Percentiles rank a stretch among this genome's conserved stretches.
Conservation (phyloP, 257 asterid species). For the Przewalskia tangutica region DNA sequence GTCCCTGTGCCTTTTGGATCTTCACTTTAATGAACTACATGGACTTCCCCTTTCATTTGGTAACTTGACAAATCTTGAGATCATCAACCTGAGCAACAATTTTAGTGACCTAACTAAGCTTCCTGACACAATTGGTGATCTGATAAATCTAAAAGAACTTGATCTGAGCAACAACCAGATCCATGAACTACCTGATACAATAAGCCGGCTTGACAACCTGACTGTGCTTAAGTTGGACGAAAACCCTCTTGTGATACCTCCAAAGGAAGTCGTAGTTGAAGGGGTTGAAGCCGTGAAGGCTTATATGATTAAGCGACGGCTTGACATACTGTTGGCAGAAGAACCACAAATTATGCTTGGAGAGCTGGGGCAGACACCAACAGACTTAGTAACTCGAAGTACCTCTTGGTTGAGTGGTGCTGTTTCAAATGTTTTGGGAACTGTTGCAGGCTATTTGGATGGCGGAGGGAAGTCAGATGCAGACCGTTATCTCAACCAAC, state of each 20-base stretch:
- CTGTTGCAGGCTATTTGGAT: constrained; percentile 53
- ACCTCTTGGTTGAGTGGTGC: constrained; percentile 57
- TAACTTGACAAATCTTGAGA: constrained; percentile 52
- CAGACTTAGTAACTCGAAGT: constrained; percentile 46
- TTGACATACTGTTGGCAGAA: constrained; percentile 47
- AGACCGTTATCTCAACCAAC: constrained; percentile 59
- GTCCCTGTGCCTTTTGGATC: constrained; percentile 46
- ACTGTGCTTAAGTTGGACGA: constrained; percentile 56
- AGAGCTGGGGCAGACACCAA: constrained; percentile 24
- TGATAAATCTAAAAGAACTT: constrained; percentile 62
- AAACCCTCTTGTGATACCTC: constrained; percentile 77
- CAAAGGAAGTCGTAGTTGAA: constrained; percentile 50
- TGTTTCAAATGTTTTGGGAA: constrained; percentile 42
- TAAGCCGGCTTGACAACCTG: constrained; percentile 51
- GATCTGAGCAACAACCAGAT: constrained; percentile 95
- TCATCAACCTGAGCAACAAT: constrained; percentile 66
- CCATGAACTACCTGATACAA: constrained; percentile 57
- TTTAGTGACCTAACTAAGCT: constrained; percentile 69
- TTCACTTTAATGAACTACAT: constrained; percentile 72
- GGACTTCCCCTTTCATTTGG: constrained; percentile 67
- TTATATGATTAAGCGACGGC: constrained; percentile 55
- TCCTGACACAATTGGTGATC: constrained; percentile 65
- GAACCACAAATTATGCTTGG: constrained; percentile 25
- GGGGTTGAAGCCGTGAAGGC: constrained; percentile 65
- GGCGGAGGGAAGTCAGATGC: constrained; percentile 24